Evolutionary conservation across 345 rosid species (phyloP), one percentile per base, ranked within the genome.

Genomic region (Populus deltoides): DNA sequence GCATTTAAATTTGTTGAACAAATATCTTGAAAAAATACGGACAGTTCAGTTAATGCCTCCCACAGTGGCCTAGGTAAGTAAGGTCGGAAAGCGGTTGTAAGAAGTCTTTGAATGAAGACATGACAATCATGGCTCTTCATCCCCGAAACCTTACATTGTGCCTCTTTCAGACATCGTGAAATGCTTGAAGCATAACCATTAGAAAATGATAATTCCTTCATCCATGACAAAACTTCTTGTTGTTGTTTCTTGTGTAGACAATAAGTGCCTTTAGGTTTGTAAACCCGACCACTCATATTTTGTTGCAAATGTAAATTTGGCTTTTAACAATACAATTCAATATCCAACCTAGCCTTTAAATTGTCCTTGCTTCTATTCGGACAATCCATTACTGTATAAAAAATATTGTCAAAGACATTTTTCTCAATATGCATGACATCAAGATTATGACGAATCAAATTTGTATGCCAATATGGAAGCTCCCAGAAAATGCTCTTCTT

Each of bases 161-260:
- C 2, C 25, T 27, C 7, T 9, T 67, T 66, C 2, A 75, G 20
- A 51, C 72, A 75, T 9, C 25, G 16, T 9, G 45, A 66, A 0
- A 75, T 27, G 16, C 66, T 75, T 9, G 62, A 66, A 8, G 62
- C 38, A 66, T 75, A 75, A 27, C 63, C 43, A 67, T 76, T 51
- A 24, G 29, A 45, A 31, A 66, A 47, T 41, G 2, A 63, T 12
- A 59, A 43, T n/a, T n/a, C n/a, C n/a, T n/a, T n/a, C n/a, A n/a
- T n/a, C n/a, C n/a, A n/a, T n/a, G n/a, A n/a, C n/a, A n/a, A n/a
- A n/a, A n/a, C n/a, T n/a, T n/a, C n/a, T n/a, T n/a, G n/a, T n/a
- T n/a, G n/a, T n/a, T n/a, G n/a, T n/a, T n/a, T n/a, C n/a, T n/a
- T n/a, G n/a, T n/a, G n/a, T n/a, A n/a, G n/a, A n/a, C n/a, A n/a